Base-by-base conservation (phyloP, 1,139 yeast genomes). In the Magnusiomyces tetraspermus region DNA sequence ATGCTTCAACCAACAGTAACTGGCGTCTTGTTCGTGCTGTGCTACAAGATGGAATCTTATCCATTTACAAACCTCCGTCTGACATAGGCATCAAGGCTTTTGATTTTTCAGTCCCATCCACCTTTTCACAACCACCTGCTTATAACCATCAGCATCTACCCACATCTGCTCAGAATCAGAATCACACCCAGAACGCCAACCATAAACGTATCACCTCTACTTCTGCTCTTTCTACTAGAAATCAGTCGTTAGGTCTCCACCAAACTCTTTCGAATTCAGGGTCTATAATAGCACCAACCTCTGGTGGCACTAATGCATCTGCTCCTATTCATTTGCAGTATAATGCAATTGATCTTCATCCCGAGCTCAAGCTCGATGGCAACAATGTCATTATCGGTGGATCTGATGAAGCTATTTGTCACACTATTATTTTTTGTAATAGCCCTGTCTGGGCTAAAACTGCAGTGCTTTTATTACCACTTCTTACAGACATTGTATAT, bases 351-450 rank as follows among this genome's bases (percentile, higher is more conserved):
- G 65, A 74, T 54, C 82, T 83, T 1, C 96, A 88, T 64, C 96
- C 96, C 1, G 82, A 80, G 45, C 69, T 88, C 42, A 72, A 71
- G 38, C 69, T 80, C 56, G 69, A 71, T 38, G 76, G 74, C 53
- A 55, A 76, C 54, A 28, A 28, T 28, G 6, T 10, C 15, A 71
- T 77, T 51, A 59, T 73, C 11, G 72, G 74, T 28, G 85, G 85
- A 17, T 65, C 87, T 1, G 65, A 80, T 19, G 96, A 87, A 64
- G 77, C 89, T 43, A 73, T 88, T 44, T 77, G 89, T 56, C 96
- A 88, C 66, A 79, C 85, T 11, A 71, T 85, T 36, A 67, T 87
- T 6, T 86, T 86, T 67, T 74, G 71, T 30, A 70, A 67, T 23
- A 71, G 71, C 55, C 69, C 66, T 33, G 67, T 64, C 46, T 65